Conservation (phyloP, 2,329 filamentous ascomycete species). For the Intubia oerlemansii region DNA sequence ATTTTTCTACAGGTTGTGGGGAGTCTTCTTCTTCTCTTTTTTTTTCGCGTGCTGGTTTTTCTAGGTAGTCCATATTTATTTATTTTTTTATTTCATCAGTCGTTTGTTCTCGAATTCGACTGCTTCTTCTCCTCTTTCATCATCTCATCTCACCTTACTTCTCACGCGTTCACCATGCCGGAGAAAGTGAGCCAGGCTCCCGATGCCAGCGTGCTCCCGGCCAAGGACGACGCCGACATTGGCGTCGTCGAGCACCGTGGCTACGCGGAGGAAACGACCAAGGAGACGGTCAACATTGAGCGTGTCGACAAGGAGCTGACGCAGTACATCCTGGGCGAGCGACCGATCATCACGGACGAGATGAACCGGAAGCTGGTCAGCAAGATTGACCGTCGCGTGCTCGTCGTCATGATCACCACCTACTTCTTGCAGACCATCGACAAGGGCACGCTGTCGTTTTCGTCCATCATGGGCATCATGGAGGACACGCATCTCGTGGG, state of each 20-base stretch:
- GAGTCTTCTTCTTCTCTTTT: too few species aligned
- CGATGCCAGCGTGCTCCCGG: too few species aligned
- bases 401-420: conserved; percentile 49
- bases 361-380: conserved; percentile 39
- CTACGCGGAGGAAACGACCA: neutral
- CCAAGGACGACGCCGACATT: too few species aligned
- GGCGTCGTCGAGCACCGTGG: too few species aligned
- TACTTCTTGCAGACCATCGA: conserved; percentile 54
- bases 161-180: too few species aligned
- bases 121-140: neutral
- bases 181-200: too few species aligned
- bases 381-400: conserved; percentile 44
- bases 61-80: too few species aligned
- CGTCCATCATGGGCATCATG: conserved; percentile 39
- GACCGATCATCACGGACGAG: conserved; percentile 33
- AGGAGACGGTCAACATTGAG: too few species aligned
- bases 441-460: conserved; percentile 44
- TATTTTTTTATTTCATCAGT: too few species aligned
- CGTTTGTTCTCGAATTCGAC: neutral
- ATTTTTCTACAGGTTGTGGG: too few species aligned
- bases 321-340: conserved; percentile 37
- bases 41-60: too few species aligned
- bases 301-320: conserved; percentile 49
- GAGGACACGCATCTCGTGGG: conserved; percentile 24
- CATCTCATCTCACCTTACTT: neutral